phyloP scores from a whole-genome alignment of 257 asterid genomes.

The Cordia subcordata region DNA sequence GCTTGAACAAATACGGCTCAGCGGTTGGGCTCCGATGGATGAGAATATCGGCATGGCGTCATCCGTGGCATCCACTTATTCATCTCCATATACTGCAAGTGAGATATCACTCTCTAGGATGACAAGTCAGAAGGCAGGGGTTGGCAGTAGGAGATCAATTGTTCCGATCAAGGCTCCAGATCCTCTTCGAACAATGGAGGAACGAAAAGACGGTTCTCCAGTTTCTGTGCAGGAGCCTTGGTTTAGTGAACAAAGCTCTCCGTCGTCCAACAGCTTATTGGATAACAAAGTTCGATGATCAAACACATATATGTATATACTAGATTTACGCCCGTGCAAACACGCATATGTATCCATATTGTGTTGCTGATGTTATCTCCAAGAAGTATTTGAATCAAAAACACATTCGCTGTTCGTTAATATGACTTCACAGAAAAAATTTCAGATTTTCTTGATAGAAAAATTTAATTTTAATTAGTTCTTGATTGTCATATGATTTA shows the following conservation, averaged over 20 bases:
- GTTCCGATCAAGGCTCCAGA: constrained; percentile 27
- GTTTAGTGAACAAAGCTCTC: background rate
- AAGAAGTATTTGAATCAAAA: background rate
- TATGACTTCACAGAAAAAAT: background rate
- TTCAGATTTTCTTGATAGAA: background rate
- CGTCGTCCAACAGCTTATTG: background rate
- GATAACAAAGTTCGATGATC: background rate
- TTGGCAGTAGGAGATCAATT: constrained; percentile 47
- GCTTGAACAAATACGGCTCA: constrained; percentile 54
- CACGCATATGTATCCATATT: background rate
- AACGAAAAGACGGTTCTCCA: background rate
- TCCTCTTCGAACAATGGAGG: constrained; percentile 6
- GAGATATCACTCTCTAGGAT: constrained; percentile 49
- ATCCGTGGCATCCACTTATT: constrained; percentile 59
- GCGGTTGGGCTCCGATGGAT: constrained; percentile 54
- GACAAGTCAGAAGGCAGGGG: constrained; percentile 30
- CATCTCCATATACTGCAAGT: constrained; percentile 59
- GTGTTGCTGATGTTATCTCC: background rate
- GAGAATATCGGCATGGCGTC: constrained; percentile 31
- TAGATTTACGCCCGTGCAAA: no score
- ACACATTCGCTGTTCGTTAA: background rate
- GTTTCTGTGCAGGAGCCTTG: background rate
- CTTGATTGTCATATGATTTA: no score
- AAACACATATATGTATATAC: background rate
- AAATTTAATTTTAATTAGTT: no score